A percentile compares a stretch with the other conserved stretches of the same genome.
Evolutionary conservation across 2,329 filamentous ascomycete genomes (phyloP).

Genomic region (Penicillium expansum): DNA sequence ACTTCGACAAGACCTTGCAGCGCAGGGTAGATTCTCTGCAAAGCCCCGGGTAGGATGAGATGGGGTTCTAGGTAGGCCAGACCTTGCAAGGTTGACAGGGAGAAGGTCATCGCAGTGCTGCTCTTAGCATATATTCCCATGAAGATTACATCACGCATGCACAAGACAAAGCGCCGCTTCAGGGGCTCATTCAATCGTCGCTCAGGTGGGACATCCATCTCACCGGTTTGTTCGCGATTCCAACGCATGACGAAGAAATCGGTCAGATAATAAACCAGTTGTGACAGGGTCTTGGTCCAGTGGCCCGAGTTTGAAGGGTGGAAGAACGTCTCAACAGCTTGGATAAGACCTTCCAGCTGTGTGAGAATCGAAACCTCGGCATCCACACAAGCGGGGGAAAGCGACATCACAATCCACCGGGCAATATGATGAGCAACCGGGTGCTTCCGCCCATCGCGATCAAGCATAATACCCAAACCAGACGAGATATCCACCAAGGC

Average conservation of each 20-base stretch:
- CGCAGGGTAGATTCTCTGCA: slow-evolving; percentile 95
- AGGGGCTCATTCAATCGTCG: slow-evolving; percentile 76
- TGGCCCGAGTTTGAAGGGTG: slow-evolving; percentile 92
- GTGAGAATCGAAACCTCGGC: slow-evolving; percentile 76
- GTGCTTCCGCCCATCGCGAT: slow-evolving; percentile 91
- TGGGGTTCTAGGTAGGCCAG: slow-evolving; percentile 88
- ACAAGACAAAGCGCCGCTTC: slow-evolving; percentile 84
- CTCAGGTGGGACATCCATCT: slow-evolving; percentile 80
- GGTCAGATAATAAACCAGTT: slow-evolving; percentile 86
- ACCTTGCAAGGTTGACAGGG: slow-evolving; percentile 83
- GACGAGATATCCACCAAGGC: slow-evolving; percentile 73
- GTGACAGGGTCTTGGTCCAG: slow-evolving; percentile 87
- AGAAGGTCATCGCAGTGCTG: slow-evolving; percentile 84
- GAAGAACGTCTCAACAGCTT: slow-evolving; percentile 97
- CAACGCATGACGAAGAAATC: slow-evolving; percentile 97
- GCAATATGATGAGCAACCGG: slow-evolving; percentile 90
- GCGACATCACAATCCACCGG: slow-evolving; percentile 85
- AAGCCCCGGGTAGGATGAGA: slow-evolving; percentile 83
- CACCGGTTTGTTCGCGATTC: slow-evolving; percentile 91
- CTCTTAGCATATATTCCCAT: slow-evolving; percentile 99
- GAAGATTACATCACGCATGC: slow-evolving; percentile 87
- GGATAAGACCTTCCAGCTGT: slow-evolving; percentile 84
- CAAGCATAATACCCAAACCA: slow-evolving; percentile 79
- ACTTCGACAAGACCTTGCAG: slow-evolving; percentile 96
- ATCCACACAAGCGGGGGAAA: slow-evolving; percentile 79